phyloP scores from a whole-genome alignment of 2,329 filamentous ascomycete genomes.

The Aspergillus fumigatus region DNA sequence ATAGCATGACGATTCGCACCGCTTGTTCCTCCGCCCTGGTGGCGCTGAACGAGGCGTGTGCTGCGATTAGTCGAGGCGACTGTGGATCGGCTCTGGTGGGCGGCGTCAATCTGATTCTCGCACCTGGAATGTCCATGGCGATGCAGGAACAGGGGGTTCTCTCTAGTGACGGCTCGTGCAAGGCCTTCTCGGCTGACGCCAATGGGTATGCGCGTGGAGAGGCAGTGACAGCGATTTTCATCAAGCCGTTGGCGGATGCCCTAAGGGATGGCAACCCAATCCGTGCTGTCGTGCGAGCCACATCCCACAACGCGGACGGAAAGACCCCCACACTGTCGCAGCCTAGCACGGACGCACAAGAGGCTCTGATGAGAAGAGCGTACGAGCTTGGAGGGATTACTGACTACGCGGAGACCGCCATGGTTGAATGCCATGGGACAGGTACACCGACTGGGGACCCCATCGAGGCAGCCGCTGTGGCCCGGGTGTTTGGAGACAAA shows the following conservation, averaged over 20 bases:
- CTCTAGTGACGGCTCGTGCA: conserved; percentile 24
- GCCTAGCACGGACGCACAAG: conserved; percentile 12
- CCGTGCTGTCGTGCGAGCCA: conserved; percentile 20
- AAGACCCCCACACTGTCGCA: conserved; percentile 7
- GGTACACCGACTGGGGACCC: conserved; percentile 2
- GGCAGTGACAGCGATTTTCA: too few relatives aligned
- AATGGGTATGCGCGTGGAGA: conserved; percentile 29
- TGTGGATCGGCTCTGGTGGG: conserved; percentile 26
- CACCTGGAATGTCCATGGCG: conserved; percentile 19
- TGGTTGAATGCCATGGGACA: conserved; percentile 5
- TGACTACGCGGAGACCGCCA: background rate
- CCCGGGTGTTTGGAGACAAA: background rate
- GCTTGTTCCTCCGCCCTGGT: conserved; percentile 34
- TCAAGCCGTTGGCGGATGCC: too few relatives aligned
- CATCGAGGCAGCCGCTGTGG: background rate
- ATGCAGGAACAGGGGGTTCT: conserved; percentile 33
- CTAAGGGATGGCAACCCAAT: too few relatives aligned
- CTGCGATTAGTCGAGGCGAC: conserved; percentile 12
- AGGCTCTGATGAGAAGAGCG: conserved; percentile 8
- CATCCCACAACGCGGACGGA: conserved; percentile 8
- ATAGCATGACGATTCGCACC: conserved; percentile 25
- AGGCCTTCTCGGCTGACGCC: conserved; percentile 22
- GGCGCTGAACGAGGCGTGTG: conserved; percentile 26
- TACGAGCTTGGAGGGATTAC: conserved; percentile 1
- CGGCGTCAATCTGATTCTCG: conserved; percentile 31